Percentiles rank a stretch among this genome's conserved stretches.
These are phyloP conservation scores for Pythium vanterpoolii DNA, from an alignment of 352 stramenopile genomes.

Conservation along the genomic window DNA sequence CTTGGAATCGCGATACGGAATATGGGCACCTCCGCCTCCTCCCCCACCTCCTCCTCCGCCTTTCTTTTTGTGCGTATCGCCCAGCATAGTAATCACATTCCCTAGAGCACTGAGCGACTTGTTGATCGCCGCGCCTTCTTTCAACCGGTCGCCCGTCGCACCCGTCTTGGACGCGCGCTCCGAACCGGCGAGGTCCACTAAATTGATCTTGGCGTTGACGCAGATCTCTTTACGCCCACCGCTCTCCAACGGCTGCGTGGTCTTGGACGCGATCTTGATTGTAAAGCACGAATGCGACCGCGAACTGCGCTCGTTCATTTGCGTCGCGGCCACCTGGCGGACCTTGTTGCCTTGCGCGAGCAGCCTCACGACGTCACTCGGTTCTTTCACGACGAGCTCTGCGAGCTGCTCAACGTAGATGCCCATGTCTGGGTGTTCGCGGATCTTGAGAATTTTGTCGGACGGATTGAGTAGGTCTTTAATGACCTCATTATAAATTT, in stretches of 20 bases:
- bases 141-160: conserved; percentile 81
- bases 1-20: conserved; percentile 92
- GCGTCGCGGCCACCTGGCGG: conserved; percentile 83
- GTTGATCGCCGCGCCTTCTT: conserved; percentile 92
- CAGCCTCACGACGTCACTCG: conserved; percentile 69
- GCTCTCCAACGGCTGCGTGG: conserved; percentile 40
- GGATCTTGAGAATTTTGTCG: conserved; percentile 90
- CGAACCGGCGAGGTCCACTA: conserved; percentile 90
- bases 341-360: conserved; percentile 89
- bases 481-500: conserved; percentile 96
- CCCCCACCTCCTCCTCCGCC: too few relatives aligned
- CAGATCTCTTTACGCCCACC: conserved; percentile 65
- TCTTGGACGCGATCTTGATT: conserved; percentile 88
- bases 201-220: conserved; percentile 89
- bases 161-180: conserved; percentile 88
- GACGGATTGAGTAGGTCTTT: conserved; percentile 92
- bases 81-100: conserved; percentile 92
- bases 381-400: conserved; percentile 79
- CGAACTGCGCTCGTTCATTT: conserved; percentile 91
- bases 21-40: conserved; percentile 48
- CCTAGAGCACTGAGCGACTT: conserved; percentile 89
- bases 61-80: conserved; percentile 31
- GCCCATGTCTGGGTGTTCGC: conserved; percentile 90
- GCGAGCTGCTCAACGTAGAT: conserved; percentile 93
- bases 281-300: conserved; percentile 91